Evolutionary conservation across 2,329 filamentous ascomycete species (phyloP), one percentile per base, ranked within the genome.

Genomic region (Rhynchosporium graminicola): DNA sequence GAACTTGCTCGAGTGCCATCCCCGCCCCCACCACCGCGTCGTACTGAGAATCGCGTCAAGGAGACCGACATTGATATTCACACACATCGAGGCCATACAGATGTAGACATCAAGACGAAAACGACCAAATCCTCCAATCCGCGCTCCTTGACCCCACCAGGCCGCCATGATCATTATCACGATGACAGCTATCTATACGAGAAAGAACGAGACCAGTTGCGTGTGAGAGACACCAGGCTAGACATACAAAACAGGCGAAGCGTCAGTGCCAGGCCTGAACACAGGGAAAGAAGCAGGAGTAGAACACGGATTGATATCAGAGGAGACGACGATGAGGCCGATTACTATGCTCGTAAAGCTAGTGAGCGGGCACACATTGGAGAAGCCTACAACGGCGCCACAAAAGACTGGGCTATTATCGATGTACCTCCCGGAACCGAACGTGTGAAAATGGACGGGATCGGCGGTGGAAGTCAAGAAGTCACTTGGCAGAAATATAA

Each of bases 361-460:
- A 80, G 85, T 47, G 87, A 90, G 13, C 85, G 89, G 36, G 87
- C 85, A 26, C 85, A 84, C 65, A 83, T 87, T 71, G 89, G 89
- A 58, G 91, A 94, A 75, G 90, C 88, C 28, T 87, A 83, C 74
- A 84, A 89, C 69, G 90, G 90, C 58, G 87, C 85, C 20, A 92
- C 89, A 42, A 87, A 85, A 67, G 89, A 87, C 71, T 96, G 92
- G 91, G 83, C 85, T 59, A 89, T 96, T 65, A 83, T 96, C 43
- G 91, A 96, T 75, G 88, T 96, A 45, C 91, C 91, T 1, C 90
- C 91, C 0, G 91, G 91, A 63, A 94, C 91, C 0, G 88, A 91
- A 77, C 85, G 88, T 46, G 88, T 95, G n/a, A 83, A 84, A 59
- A 89, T 95, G 88, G 90, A 95, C 68, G 90, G 91, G 59, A 81